Conservation (phyloP, 352 stramenopile species). For the Thalassiosira mediterranea region DNA sequence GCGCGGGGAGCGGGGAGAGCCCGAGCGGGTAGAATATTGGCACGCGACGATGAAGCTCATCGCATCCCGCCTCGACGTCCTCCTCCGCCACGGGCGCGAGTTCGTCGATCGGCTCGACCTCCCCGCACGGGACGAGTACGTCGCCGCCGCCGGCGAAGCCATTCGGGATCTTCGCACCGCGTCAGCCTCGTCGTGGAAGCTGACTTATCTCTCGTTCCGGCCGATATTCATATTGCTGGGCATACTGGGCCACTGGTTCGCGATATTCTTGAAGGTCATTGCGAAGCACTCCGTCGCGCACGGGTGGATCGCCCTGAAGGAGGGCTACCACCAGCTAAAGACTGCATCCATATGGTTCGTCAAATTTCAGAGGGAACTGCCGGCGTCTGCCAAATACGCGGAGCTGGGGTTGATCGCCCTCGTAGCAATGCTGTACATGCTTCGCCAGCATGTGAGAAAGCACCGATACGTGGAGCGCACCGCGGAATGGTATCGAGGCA, state of each 20-base stretch:
- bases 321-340: slow-evolving; percentile 51
- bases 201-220: slow-evolving; percentile 61
- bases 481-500: slow-evolving; percentile 40
- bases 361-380: slow-evolving; percentile 60
- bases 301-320: slow-evolving; percentile 47
- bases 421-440: slow-evolving; percentile 63
- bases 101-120: slow-evolving; percentile 54
- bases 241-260: slow-evolving; percentile 47
- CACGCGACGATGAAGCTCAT: slow-evolving; percentile 48
- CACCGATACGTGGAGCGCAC: slow-evolving; percentile 48
- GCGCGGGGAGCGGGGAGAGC: too few relatives aligned
- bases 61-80: slow-evolving; percentile 22
- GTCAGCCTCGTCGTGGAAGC: slow-evolving; percentile 41
- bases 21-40: too few relatives aligned
- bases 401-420: slow-evolving; percentile 51
- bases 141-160: slow-evolving; percentile 21
- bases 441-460: slow-evolving; percentile 53
- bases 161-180: slow-evolving; percentile 43
- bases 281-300: slow-evolving; percentile 57
- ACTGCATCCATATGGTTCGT: slow-evolving; percentile 51
- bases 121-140: slow-evolving; percentile 52
- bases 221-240: slow-evolving; percentile 55
- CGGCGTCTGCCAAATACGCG: slow-evolving; percentile 52
- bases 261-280: slow-evolving; percentile 52
- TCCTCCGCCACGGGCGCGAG: slow-evolving; percentile 6